A percentile compares a stretch with the other conserved stretches of the same genome.
Conservation (phyloP, 1,284 basidiomycete species). For the Tylopilus orsonianus region DNA sequence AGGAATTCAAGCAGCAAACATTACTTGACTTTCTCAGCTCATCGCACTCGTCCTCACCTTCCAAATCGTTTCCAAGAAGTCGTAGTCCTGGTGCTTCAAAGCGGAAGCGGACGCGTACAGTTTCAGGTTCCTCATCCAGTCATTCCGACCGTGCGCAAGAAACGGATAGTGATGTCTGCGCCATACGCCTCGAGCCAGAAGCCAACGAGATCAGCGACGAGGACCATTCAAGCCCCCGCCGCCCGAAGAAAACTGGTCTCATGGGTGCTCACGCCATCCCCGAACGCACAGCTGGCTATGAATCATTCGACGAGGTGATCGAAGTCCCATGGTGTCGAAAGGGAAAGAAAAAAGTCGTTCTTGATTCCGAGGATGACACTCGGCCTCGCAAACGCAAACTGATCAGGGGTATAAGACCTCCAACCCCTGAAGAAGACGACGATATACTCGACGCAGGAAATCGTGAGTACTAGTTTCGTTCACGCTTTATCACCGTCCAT, state of each 20-base stretch:
- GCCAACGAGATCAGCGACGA: conserved; percentile 36
- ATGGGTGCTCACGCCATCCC: conserved; percentile 21
- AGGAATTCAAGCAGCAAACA: conserved; percentile 34
- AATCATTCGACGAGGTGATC: conserved; percentile 21
- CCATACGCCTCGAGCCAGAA: conserved; percentile 48
- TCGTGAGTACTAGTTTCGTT: conserved; percentile 38
- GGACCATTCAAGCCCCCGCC: conserved; percentile 35
- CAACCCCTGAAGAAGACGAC: conserved; percentile 47
- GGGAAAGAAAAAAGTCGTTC: conserved; percentile 20
- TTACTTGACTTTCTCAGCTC: conserved; percentile 31
- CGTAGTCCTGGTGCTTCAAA: conserved; percentile 13
- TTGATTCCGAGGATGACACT: conserved; percentile 32
- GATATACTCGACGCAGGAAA: conserved; percentile 57
- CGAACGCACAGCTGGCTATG: conserved; percentile 27
- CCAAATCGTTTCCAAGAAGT: conserved; percentile 9
- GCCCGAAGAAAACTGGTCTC: conserved; percentile 32
- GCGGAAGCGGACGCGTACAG: conserved; percentile 14
- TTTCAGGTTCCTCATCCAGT: conserved; percentile 13
- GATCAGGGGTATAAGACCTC: conserved; percentile 48
- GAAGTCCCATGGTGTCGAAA: conserved; percentile 18
- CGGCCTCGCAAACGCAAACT: conserved; percentile 43
- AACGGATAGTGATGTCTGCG: conserved; percentile 46
- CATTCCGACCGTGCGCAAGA: conserved; percentile 21
- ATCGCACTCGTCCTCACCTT: conserved; percentile 26
- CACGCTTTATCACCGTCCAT: background rate